Base-by-base conservation (phyloP, 2,329 filamentous ascomycete species). In the Drechmeria coniospora region DNA sequence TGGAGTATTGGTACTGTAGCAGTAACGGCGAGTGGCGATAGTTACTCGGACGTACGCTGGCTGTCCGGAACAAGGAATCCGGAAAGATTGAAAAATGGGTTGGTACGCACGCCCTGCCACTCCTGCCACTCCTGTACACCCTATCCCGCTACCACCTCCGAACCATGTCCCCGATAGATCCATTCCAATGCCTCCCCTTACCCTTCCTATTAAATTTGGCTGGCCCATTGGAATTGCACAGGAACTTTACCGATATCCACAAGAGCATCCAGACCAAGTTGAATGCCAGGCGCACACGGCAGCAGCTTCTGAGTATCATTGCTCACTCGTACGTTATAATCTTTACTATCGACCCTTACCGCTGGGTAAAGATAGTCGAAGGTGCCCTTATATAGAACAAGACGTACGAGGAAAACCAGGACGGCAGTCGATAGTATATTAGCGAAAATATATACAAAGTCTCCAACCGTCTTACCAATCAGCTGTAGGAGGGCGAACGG, bases 61-160 rank as follows among this genome's bases (percentile, higher is more conserved):
- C 80, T 0, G 61, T 83, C 40, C 63, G 62, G 22, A 71, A 81
- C 33, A 65, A 64, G 35, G 65, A 74, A 24, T 68, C 68, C 0
- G 77, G 76, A 2, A 56, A 64, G 26, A 81, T 86, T 26, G 61
- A 80, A 32, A 82, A 79, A 44, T 86, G 79, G 79, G 82, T 80
- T 40, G 80, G 78, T 55, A 43, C 36, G 53, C n/a, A n/a, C n/a
- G n/a, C n/a, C n/a, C n/a, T n/a, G n/a, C n/a, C n/a, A n/a, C n/a
- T 17, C 16, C n/a, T n/a, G n/a, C n/a, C n/a, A n/a, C n/a, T n/a
- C n/a, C n/a, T n/a, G n/a, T n/a, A n/a, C n/a, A n/a, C n/a, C n/a
- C n/a, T n/a, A n/a, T n/a, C n/a, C n/a, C n/a, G n/a, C n/a, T n/a
- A n/a, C n/a, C n/a, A n/a, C n/a, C n/a, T n/a, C n/a, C n/a, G n/a